Evolutionary conservation across 108 stramenopile species (phyloP).

Genomic region (Fistulifera solaris): DNA sequence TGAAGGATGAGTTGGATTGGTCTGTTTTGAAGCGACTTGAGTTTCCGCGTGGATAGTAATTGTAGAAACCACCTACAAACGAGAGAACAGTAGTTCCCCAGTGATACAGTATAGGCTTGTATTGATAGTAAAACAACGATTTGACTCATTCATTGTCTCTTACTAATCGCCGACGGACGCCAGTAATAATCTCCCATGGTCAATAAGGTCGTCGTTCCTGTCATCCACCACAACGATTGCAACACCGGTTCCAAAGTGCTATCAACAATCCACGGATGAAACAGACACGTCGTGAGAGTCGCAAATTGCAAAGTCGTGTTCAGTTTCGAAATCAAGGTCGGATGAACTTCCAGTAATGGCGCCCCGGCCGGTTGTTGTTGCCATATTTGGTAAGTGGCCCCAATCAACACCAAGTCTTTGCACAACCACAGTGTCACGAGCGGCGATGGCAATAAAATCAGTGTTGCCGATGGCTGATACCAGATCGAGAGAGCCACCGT

Average conservation of each 20-base stretch:
- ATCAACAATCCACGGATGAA: conserved; percentile 12
- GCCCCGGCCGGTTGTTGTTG: background rate
- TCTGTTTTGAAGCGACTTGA: background rate
- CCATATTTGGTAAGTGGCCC: conserved; percentile 14
- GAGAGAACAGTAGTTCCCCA: too few relatives aligned
- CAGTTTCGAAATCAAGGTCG: conserved; percentile 58
- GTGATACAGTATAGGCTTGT: too few relatives aligned
- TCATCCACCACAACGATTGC: conserved; percentile 25
- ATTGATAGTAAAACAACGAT: too few relatives aligned
- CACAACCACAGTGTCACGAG: conserved; percentile 59
- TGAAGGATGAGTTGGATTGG: conserved; percentile 1
- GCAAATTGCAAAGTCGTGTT: conserved; percentile 75
- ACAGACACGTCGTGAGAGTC: conserved; percentile 22
- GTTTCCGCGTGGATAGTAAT: background rate
- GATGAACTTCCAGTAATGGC: conserved; percentile 43
- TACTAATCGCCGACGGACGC: too few relatives aligned
- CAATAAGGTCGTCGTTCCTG: conserved; percentile 33
- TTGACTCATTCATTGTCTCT: too few relatives aligned
- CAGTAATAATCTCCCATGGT: conserved; percentile 4
- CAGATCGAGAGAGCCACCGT: conserved; percentile 36
- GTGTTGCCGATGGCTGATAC: conserved; percentile 31
- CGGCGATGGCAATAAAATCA: conserved; percentile 37
- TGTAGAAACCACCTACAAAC: too few relatives aligned
- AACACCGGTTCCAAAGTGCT: background rate
- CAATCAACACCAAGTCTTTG: conserved; percentile 40